Evolutionary conservation across 106 monocot genomes (phyloP).

Genomic region (Dactylorhiza incarnata): DNA sequence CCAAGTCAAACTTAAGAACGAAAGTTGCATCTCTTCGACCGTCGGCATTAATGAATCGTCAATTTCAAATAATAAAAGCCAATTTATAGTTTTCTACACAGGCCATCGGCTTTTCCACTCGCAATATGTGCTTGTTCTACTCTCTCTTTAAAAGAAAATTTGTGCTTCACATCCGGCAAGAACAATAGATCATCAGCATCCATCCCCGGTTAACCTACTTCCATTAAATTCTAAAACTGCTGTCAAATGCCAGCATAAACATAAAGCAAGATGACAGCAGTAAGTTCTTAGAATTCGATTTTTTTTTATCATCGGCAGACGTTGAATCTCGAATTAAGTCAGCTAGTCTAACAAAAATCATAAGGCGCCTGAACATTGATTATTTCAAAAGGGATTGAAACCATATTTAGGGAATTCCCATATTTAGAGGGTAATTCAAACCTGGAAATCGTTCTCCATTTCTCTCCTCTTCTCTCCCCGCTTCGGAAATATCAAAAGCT

Average conservation of each 20-base stretch:
- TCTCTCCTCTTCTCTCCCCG: background rate
- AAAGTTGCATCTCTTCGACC: background rate
- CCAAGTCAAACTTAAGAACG: background rate
- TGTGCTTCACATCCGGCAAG: background rate
- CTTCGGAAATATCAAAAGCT: background rate
- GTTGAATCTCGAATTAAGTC: background rate
- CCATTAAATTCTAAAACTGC: background rate
- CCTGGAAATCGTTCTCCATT: slow-evolving; percentile 7
- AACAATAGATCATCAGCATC: background rate
- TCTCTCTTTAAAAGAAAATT: background rate
- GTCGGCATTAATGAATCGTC: background rate
- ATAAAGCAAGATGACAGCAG: background rate
- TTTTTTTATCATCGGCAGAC: background rate
- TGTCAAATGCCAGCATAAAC: background rate
- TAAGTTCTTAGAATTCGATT: background rate
- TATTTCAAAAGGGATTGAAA: background rate
- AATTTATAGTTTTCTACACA: background rate
- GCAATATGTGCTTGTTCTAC: background rate
- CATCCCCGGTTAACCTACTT: background rate
- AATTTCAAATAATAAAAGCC: background rate
- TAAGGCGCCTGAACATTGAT: background rate
- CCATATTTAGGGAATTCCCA: background rate
- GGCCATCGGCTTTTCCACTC: background rate
- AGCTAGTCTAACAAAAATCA: background rate
- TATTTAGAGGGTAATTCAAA: background rate